These are phyloP conservation scores for Rhododendron griersonianum DNA, from an alignment of 148 eudicot species.

Conservation along the genomic window DNA sequence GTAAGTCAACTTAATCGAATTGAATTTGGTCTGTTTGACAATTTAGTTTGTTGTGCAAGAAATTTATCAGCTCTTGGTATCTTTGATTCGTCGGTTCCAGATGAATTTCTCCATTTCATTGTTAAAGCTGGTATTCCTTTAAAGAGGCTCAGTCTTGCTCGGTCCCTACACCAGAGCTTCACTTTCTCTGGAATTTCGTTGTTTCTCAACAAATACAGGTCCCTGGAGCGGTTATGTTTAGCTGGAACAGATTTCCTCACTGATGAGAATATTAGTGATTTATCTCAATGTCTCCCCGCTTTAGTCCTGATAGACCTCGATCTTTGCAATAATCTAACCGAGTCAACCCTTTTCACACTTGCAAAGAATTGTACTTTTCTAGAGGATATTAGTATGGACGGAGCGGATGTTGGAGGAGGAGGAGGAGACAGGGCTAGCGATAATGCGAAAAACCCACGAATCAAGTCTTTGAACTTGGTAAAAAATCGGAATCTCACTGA, in stretches of 20 bases:
- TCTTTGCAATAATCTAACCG: conserved; percentile 33
- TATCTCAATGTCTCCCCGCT: conserved; percentile 33
- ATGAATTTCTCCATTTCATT: conserved; percentile 43
- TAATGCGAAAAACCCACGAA: conserved; percentile 18
- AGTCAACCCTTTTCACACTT: conserved; percentile 35
- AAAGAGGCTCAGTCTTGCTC: conserved; percentile 36
- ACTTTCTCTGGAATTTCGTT: conserved; percentile 33
- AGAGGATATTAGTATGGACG: conserved; percentile 44
- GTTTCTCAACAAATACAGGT: conserved; percentile 28
- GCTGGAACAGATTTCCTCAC: conserved; percentile 29
- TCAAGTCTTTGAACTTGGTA: conserved; percentile 36
- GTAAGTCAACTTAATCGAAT: no score
- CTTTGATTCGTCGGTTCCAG: conserved; percentile 34
- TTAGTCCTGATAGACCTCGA: conserved; percentile 40
- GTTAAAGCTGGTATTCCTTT: conserved; percentile 45
- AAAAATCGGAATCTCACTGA: conserved; percentile 31
- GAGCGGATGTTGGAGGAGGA: conserved; percentile 33
- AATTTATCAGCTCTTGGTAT: conserved; percentile 37
- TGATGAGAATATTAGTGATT: conserved; percentile 30
- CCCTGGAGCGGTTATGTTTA: conserved; percentile 42
- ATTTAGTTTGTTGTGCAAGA: conserved; percentile 20
- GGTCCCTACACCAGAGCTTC: conserved; percentile 26
- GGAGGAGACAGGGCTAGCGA: conserved; percentile 21
- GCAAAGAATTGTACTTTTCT: conserved; percentile 42
- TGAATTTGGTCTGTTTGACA: neutral